Percentiles rank a stretch among this genome's conserved stretches.
phyloP scores from a whole-genome alignment of 2,329 filamentous ascomycete species.

The Beauveria asiatica region DNA sequence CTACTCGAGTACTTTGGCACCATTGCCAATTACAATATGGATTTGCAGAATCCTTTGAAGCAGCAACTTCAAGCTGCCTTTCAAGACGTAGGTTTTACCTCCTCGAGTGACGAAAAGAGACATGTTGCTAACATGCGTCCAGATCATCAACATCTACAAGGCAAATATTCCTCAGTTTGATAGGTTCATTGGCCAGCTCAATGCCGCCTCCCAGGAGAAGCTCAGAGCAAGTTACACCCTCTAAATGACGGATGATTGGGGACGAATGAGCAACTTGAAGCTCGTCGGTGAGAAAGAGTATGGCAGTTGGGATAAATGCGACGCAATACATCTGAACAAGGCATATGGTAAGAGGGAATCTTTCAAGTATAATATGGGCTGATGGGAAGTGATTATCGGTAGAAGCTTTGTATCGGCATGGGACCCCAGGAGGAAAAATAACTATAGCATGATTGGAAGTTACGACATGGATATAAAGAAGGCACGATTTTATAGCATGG shows the following conservation, averaged over 20 bases:
- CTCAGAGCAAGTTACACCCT: slow-evolving; percentile 41
- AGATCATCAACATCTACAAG: slow-evolving; percentile 48
- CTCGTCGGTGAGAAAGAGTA: not conserved
- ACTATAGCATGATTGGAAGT: slow-evolving; percentile 1
- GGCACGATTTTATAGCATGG: slow-evolving; percentile 7
- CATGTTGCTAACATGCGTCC: slow-evolving; percentile 6
- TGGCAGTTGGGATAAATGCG: not conserved
- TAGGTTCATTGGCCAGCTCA: slow-evolving; percentile 44
- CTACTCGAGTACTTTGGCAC: slow-evolving; percentile 74
- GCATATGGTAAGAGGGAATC: not conserved
- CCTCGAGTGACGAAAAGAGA: not conserved
- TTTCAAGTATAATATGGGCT: slow-evolving; percentile 3
- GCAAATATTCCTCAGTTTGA: slow-evolving; percentile 52
- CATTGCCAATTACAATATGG: slow-evolving; percentile 69
- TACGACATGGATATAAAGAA: slow-evolving; percentile 1
- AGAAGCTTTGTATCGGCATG: not conserved
- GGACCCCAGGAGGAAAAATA: slow-evolving; percentile 5
- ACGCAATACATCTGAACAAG: slow-evolving; percentile 9
- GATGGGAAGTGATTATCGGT: not conserved
- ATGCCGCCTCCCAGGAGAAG: slow-evolving; percentile 39
- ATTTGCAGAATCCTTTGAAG: slow-evolving; percentile 50
- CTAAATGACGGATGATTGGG: slow-evolving; percentile 11
- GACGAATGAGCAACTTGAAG: not conserved
- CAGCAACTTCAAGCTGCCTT: slow-evolving; percentile 64
- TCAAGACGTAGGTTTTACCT: slow-evolving; percentile 53